Conservation (phyloP, 1,284 basidiomycete species). For the Cutaneotrichosporon cavernicola region DNA sequence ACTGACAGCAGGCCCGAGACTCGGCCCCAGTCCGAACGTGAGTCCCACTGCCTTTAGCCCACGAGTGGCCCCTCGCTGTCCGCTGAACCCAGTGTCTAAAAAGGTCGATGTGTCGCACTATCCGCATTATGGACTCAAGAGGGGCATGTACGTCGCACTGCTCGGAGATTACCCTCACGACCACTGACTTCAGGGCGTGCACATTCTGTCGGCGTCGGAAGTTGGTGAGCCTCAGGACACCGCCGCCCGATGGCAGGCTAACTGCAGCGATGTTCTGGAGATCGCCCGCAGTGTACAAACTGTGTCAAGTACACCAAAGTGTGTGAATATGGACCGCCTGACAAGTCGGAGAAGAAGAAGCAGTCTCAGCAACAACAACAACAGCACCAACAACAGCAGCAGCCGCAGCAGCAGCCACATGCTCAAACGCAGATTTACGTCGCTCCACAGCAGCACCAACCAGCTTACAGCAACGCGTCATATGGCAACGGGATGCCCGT, state of each 20-base stretch:
- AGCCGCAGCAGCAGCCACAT: not conserved
- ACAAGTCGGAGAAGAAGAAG: conserved; percentile 18
- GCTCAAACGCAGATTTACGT: not conserved
- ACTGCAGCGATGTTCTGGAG: conserved; percentile 40
- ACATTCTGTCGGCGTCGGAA: conserved; percentile 46
- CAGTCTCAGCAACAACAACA: not conserved
- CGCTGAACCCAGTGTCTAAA: not conserved
- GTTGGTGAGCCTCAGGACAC: conserved; percentile 30
- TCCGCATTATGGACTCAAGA: conserved; percentile 27
- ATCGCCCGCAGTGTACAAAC: conserved; percentile 39
- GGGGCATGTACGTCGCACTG: conserved; percentile 21
- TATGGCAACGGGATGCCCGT: not conserved
- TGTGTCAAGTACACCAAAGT: conserved; percentile 43
- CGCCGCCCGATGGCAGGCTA: conserved; percentile 11
- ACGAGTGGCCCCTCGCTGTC: no score
- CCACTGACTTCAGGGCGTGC: conserved; percentile 35
- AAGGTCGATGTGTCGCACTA: conserved; percentile 28
- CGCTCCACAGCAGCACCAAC: not conserved
- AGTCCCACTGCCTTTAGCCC: not conserved
- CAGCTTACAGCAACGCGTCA: not conserved
- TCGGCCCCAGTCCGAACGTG: conserved; percentile 1
- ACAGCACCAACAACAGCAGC: conserved; percentile 1
- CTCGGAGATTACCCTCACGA: not conserved
- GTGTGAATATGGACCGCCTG: conserved; percentile 39
- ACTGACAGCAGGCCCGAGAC: conserved; percentile 2